A percentile compares a stretch with the other conserved stretches of the same genome.
Evolutionary conservation across 768 basidiomycete species (phyloP).

Genomic region (Hypholoma sublateritium): DNA sequence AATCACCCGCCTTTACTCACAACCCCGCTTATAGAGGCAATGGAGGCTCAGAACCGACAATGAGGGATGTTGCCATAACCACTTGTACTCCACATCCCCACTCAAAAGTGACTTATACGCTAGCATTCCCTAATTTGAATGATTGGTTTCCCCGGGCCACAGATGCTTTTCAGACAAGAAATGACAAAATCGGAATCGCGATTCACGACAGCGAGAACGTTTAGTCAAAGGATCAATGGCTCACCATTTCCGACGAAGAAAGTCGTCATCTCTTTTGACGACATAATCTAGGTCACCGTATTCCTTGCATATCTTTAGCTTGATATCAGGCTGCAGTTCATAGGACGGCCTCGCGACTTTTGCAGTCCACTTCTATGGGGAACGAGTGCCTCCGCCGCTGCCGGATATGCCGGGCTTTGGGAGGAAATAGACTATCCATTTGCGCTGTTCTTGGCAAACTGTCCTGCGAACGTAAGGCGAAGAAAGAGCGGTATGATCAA

Average conservation of each 20-base stretch:
- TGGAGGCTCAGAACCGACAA: conserved; percentile 40
- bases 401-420: no score
- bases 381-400: no score
- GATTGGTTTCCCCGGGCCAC: neutral
- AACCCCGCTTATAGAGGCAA: conserved; percentile 30
- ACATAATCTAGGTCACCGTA: neutral
- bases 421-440: no score
- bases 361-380: no score
- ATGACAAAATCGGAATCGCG: neutral
- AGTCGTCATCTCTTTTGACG: neutral
- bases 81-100: neutral
- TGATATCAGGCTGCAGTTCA: no score
- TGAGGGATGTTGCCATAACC: conserved; percentile 13
- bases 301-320: neutral
- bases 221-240: neutral
- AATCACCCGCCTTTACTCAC: neutral
- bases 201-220: neutral
- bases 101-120: conserved; percentile 2
- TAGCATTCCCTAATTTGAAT: conserved; percentile 9
- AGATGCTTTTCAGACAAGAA: neutral
- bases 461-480: no score
- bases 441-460: no score
- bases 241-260: neutral
- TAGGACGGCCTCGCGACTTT: no score
- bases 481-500: no score